Evolutionary conservation across 2,329 filamentous ascomycete species (phyloP), one percentile per base, ranked within the genome.

Genomic region (Claviceps sp.): DNA sequence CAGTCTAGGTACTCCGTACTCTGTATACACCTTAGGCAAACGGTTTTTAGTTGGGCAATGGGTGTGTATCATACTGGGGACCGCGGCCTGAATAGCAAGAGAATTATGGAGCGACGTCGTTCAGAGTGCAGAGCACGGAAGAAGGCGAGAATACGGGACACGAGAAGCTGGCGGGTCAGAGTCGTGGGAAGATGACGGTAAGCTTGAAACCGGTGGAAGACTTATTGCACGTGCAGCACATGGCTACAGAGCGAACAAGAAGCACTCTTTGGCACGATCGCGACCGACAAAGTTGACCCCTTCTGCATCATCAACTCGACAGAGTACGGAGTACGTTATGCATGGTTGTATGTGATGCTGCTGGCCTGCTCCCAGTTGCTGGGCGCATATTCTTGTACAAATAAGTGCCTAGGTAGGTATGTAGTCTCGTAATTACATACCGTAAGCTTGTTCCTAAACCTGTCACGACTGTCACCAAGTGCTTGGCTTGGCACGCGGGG

Each of bases 51-150:
- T 11, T 34, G 29, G 20, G 20, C 20, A 20, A 20, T 20, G 20
- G 2, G 26, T 29, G 26, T 29, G 26, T 8, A 9, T 29, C 26
- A 29, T 8, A 22, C 37, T 38, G 6, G 26, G n/a, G 17, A 16
- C 22, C 44, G 46, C 23, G 43, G 43, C 43, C 9, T 14, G 11
- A 23, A 22, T 14, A 43, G 42, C 20, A 22, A 23, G 11, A 43
- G n/a, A 51, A 26, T 51, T 47, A 47, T 47, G 50, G 50, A 47
- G 36, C 44, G 39, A 16, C 17, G 17, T 26, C 9, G 43, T 34
- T 23, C 23, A 34, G 26, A 14, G 23, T 47, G 44, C 37, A 47
- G 23, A 36, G 45, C 45, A 47, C 5, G 13, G 42, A 14, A 16
- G 16, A 22, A 17, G 45, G 7, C 11, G 5, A 22, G n/a, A 46